phyloP scores from a whole-genome alignment of 805 yeast species.

The Ascoidea tarda region DNA sequence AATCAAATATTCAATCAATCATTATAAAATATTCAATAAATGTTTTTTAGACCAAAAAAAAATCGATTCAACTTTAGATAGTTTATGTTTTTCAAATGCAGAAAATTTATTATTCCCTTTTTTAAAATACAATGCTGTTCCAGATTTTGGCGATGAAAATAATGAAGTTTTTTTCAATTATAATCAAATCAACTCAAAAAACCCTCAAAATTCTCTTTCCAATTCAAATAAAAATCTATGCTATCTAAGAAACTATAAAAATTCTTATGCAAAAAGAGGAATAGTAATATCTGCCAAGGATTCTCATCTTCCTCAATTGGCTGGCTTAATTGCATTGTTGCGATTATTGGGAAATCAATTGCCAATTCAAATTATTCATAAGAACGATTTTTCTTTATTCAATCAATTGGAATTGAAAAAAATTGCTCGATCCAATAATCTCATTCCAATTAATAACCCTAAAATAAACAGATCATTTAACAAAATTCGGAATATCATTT shows the following conservation, averaged over 20 bases:
- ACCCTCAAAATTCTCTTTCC: slow-evolving; percentile 8
- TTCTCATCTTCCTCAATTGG: slow-evolving; percentile 18
- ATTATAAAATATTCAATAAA: slow-evolving; percentile 9
- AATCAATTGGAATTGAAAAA: slow-evolving; percentile 20
- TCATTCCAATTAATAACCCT: slow-evolving; percentile 8
- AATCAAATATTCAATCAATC: slow-evolving; percentile 7
- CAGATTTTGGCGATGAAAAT: slow-evolving; percentile 21
- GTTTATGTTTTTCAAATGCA: slow-evolving; percentile 21
- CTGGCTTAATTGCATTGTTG: slow-evolving; percentile 27
- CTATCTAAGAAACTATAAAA: slow-evolving; percentile 13
- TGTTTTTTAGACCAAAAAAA: slow-evolving; percentile 8
- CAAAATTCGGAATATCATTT: slow-evolving; percentile 9
- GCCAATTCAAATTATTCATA: slow-evolving; percentile 27
- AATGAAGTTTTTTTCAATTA: slow-evolving; percentile 9
- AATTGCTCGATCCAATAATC: slow-evolving; percentile 19
- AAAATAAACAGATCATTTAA: slow-evolving; percentile 13
- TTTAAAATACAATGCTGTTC: slow-evolving; percentile 19
- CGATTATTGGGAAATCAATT: slow-evolving; percentile 20
- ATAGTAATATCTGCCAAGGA: slow-evolving; percentile 24
- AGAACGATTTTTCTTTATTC: slow-evolving; percentile 21
- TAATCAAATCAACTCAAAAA: background rate
- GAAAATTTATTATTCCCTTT: slow-evolving; percentile 24
- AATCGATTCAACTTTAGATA: slow-evolving; percentile 28
- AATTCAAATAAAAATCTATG: slow-evolving; percentile 15
- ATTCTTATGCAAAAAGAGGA: slow-evolving; percentile 20